A percentile compares a stretch with the other conserved stretches of the same genome.
phyloP scores from a whole-genome alignment of 441 rosid genomes.

The Gossypium davidsonii region DNA sequence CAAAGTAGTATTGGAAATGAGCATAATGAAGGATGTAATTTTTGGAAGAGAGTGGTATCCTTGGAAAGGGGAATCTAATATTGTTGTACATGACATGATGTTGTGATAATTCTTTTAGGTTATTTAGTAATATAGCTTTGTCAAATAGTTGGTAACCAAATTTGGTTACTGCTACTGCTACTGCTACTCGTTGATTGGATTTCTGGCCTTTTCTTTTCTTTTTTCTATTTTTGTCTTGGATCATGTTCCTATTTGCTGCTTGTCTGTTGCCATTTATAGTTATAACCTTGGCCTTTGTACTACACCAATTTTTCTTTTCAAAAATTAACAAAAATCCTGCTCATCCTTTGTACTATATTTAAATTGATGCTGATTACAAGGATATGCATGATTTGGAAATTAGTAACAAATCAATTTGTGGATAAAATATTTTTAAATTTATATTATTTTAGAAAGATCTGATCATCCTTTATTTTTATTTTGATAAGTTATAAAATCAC shows the following conservation, averaged over 20 bases:
- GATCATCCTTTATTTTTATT: too few species aligned
- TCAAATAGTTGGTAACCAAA: constrained; percentile 28
- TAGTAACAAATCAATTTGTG: too few species aligned
- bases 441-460: too few species aligned
- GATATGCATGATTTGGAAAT: too few species aligned
- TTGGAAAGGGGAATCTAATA: constrained; percentile 31
- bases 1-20: constrained; percentile 29
- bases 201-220: neutral
- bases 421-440: too few species aligned
- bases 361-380: too few species aligned
- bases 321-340: too few species aligned
- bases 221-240: neutral
- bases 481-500: too few species aligned
- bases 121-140: constrained; percentile 34
- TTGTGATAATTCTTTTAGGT: constrained; percentile 40
- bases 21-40: constrained; percentile 28
- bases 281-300: too few species aligned
- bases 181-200: constrained; percentile 1
- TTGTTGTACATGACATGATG: constrained; percentile 47
- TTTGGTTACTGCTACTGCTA: constrained; percentile 18
- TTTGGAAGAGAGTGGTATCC: constrained; percentile 21
- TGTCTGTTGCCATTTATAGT: neutral
- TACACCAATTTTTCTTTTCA: too few species aligned
- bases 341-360: too few species aligned
- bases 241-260: neutral